Evolutionary conservation across 75 land plant species (phyloP).

Genomic region (Gnetum montanum): DNA sequence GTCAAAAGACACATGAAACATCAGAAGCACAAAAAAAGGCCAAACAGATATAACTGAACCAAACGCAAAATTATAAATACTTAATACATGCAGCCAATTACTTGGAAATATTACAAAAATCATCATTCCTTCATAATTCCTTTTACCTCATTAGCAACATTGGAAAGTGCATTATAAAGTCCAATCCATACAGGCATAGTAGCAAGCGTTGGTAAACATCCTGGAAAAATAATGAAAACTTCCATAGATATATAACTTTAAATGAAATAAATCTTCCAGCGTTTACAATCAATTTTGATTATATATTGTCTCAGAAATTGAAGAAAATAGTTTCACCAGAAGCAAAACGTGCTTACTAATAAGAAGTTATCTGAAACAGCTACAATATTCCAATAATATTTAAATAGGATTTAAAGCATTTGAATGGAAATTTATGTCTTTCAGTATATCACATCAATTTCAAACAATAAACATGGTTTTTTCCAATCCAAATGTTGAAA

Average conservation of each 20-base stretch:
- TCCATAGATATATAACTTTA: no score
- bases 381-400: no score
- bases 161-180: constrained; percentile 90
- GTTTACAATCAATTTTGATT: neutral
- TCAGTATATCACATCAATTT: no score
- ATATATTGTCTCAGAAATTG: neutral
- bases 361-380: neutral
- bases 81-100: no score
- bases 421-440: no score
- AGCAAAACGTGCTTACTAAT: neutral
- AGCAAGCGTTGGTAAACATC: constrained; percentile 94
- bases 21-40: neutral
- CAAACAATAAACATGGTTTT: no score
- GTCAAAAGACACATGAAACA: neutral
- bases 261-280: neutral
- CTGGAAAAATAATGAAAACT: constrained; percentile 21
- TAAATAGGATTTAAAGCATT: no score
- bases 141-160: constrained; percentile 99
- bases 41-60: neutral
- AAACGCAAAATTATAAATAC: neutral
- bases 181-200: constrained; percentile 99
- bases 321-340: neutral
- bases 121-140: no score
- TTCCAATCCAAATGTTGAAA: no score
- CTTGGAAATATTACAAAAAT: no score